These are phyloP conservation scores for Phytophthora macrochlamydospora DNA, from an alignment of 352 stramenopile species.

Conservation along the genomic window DNA sequence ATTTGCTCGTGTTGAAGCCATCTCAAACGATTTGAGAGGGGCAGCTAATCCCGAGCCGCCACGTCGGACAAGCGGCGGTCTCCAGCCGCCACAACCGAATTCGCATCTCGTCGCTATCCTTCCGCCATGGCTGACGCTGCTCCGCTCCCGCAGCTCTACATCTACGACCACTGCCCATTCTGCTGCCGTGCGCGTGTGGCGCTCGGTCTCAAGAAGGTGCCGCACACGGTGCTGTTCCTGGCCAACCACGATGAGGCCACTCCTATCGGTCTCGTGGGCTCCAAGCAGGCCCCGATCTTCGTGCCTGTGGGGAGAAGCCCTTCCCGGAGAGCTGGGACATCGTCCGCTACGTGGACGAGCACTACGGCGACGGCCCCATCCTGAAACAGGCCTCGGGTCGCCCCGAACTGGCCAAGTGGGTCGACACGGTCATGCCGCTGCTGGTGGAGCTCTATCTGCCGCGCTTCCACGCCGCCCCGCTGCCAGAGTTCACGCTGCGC, in stretches of 20 bases:
- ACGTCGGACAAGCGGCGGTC: no score
- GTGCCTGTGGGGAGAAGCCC: slow-evolving; percentile 43
- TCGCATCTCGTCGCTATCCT: no score
- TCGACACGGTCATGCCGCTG: slow-evolving; percentile 28
- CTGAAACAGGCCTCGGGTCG: slow-evolving; percentile 39
- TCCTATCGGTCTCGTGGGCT: slow-evolving; percentile 49
- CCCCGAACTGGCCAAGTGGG: slow-evolving; percentile 52
- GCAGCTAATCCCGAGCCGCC: no score
- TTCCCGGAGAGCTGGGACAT: slow-evolving; percentile 68
- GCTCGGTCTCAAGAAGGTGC: slow-evolving; percentile 53
- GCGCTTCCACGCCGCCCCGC: slow-evolving; percentile 41
- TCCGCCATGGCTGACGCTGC: slow-evolving; percentile 2
- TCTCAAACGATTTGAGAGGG: no score
- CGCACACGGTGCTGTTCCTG: slow-evolving; percentile 44
- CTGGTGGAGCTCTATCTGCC: slow-evolving; percentile 46
- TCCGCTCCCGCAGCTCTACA: slow-evolving; percentile 46
- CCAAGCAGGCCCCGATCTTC: slow-evolving; percentile 58
- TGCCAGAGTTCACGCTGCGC: slow-evolving; percentile 52
- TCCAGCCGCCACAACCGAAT: no score
- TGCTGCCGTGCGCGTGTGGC: slow-evolving; percentile 59
- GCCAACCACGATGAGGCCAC: slow-evolving; percentile 61
- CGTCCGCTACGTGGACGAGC: slow-evolving; percentile 55
- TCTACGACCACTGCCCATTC: slow-evolving; percentile 68
- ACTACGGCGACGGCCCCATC: slow-evolving; percentile 42
- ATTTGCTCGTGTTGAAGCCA: no score